Evolutionary conservation across 257 asterid genomes (phyloP), one percentile per base, ranked within the genome.

Genomic region (Ballota nigra): DNA sequence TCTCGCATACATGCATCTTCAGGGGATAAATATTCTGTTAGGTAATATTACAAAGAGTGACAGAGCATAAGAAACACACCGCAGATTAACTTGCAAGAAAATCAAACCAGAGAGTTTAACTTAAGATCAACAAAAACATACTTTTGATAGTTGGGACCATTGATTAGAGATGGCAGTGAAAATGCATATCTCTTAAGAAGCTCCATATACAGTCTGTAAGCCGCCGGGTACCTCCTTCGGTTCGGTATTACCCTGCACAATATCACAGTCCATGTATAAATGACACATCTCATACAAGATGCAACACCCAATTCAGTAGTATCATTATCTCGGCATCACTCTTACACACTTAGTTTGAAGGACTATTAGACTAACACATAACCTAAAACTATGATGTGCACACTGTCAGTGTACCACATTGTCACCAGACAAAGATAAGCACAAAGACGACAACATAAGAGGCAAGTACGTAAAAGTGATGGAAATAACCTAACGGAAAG

Each of bases 181-280:
- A 94, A 89, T 8, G 86, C 89, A 40, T 94, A 86, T 86, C 92
- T 75, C 75, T 80, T 94, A 22, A 94, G 71, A 66, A 94, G 86
- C 86, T 94, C 99, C 95, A 94, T 78, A 62, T 86, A 94, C 73
- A 94, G 84, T 81, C 99, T 86, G 70, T 89, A 94, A 0, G 97
- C 97, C 63, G 61, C 90, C 0, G 96, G 98, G 62, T 92, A 79
- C 86, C 74, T 80, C 81, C 88, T 86, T 56, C 99, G 87, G 31
- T 59, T 61, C 16, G 96, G 84, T 62, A 91, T 77, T 16, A 87
- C 98, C 86, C 98, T 94, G 90, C 82, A 84, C 18, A 68, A 79
- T 22, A 63, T 60, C 31, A 77, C 41, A 53, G 52, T 43, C 52
- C 64, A 62, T 26, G 33, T 53, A 20, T 8, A 19, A 59, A 51